phyloP scores from a whole-genome alignment of 345 rosid genomes.

The Syzygium aqueum region DNA sequence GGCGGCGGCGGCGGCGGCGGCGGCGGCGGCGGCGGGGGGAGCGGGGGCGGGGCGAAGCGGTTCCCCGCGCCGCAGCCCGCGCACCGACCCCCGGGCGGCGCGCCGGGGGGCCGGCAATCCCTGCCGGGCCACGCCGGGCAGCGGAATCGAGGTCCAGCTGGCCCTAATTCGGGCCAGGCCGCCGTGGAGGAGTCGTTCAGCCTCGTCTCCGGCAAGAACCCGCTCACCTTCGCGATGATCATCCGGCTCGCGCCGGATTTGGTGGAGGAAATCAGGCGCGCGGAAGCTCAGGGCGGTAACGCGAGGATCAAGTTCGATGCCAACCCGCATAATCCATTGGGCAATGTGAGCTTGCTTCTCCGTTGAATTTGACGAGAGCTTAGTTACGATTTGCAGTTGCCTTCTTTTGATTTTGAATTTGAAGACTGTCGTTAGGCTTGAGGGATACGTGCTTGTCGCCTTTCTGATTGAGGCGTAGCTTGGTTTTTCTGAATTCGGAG shows the following conservation, averaged over 20 bases:
- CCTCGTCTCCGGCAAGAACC: conserved; percentile 51
- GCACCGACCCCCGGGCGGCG: neutral
- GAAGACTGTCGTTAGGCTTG: neutral
- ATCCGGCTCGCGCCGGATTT: conserved; percentile 74
- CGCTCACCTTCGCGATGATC: conserved; percentile 66
- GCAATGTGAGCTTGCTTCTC: conserved; percentile 69
- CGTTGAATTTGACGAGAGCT: neutral
- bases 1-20: neutral
- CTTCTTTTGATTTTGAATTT: neutral
- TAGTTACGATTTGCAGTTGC: neutral
- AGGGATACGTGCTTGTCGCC: neutral
- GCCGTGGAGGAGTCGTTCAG: conserved; percentile 49
- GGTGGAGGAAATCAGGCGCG: conserved; percentile 80
- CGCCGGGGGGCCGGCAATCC: neutral
- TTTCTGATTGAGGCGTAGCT: neutral
- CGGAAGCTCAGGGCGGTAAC: conserved; percentile 60
- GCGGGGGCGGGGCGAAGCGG: neutral
- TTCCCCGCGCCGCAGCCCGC: neutral
- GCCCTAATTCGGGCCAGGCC: neutral
- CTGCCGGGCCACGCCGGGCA: neutral
- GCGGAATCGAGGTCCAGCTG: neutral
- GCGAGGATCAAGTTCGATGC: conserved; percentile 90
- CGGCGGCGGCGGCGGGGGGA: neutral
- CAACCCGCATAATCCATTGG: conserved; percentile 40
- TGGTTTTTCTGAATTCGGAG: neutral